phyloP scores from a whole-genome alignment of 352 stramenopile species.

The Peronospora destructor region DNA sequence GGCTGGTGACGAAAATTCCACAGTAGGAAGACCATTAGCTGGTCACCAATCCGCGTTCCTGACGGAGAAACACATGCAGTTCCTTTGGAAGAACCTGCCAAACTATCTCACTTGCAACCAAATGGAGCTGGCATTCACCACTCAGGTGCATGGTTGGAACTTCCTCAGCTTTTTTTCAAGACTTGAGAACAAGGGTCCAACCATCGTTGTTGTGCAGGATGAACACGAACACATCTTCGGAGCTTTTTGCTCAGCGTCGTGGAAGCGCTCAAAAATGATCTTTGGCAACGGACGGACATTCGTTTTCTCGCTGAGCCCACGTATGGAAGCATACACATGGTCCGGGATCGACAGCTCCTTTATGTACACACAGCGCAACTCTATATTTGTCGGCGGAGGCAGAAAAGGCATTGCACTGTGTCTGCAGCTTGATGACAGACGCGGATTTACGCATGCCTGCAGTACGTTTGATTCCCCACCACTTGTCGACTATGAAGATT shows the following conservation, averaged over 20 bases:
- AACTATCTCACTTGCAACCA: conserved; percentile 59
- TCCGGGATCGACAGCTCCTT: conserved; percentile 61
- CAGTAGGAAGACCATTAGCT: conserved; percentile 18
- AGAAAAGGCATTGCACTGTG: conserved; percentile 63
- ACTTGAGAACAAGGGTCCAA: conserved; percentile 55
- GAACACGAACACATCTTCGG: conserved; percentile 66
- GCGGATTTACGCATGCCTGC: conserved; percentile 57
- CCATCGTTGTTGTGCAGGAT: conserved; percentile 62
- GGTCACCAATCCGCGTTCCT: conserved; percentile 48
- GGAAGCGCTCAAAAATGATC: conserved; percentile 40
- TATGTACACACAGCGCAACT: conserved; percentile 52
- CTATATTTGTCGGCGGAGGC: conserved; percentile 60
- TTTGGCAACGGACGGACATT: conserved; percentile 76
- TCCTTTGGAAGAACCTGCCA: conserved; percentile 53
- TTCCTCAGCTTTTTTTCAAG: conserved; percentile 56
- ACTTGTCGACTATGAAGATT: conserved; percentile 40
- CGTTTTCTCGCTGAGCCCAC: conserved; percentile 57
- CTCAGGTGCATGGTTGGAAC: conserved; percentile 61
- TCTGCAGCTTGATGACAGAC: conserved; percentile 62
- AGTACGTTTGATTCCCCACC: conserved; percentile 59
- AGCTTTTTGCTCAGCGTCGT: conserved; percentile 63
- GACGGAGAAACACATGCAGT: conserved; percentile 63
- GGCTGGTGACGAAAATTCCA: conserved; percentile 19
- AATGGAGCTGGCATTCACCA: conserved; percentile 64
- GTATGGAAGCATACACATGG: conserved; percentile 53